Evolutionary conservation across 2,329 filamentous ascomycete genomes (phyloP).

Genomic region (Monilinia laxa): DNA sequence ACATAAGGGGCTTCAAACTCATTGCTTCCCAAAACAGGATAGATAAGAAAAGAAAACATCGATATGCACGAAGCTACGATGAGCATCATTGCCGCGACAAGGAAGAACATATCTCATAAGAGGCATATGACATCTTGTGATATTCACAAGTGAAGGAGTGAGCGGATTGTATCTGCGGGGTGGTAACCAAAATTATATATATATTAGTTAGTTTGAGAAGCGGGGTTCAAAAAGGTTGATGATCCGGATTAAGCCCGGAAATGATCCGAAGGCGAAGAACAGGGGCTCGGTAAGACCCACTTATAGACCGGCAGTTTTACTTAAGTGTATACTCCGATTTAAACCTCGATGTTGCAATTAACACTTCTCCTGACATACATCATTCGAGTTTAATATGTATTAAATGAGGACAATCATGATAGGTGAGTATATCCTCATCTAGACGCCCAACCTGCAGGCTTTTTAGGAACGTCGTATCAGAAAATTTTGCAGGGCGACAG

Average conservation of each 20-base stretch:
- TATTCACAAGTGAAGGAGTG: background rate
- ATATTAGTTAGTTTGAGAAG: too few species aligned
- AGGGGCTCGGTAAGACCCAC: constrained; percentile 3
- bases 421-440: background rate
- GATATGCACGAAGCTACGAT: background rate
- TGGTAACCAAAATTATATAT: background rate
- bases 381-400: too few species aligned
- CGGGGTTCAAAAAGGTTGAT: background rate
- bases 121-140: background rate
- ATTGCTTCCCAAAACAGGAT: too few species aligned
- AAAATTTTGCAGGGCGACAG: too few species aligned
- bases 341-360: background rate
- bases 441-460: background rate
- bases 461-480: background rate
- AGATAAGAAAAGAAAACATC: background rate
- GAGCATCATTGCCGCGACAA: background rate
- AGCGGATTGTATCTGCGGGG: background rate
- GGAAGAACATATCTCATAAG: background rate
- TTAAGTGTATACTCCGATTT: too few species aligned
- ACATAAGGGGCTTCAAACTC: constrained; percentile 14
- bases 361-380: too few species aligned
- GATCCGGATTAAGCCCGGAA: background rate
- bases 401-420: background rate
- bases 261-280: background rate
- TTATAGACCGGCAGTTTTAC: background rate